Base-by-base conservation (phyloP, 345 rosid species). In the Populus tremula region DNA sequence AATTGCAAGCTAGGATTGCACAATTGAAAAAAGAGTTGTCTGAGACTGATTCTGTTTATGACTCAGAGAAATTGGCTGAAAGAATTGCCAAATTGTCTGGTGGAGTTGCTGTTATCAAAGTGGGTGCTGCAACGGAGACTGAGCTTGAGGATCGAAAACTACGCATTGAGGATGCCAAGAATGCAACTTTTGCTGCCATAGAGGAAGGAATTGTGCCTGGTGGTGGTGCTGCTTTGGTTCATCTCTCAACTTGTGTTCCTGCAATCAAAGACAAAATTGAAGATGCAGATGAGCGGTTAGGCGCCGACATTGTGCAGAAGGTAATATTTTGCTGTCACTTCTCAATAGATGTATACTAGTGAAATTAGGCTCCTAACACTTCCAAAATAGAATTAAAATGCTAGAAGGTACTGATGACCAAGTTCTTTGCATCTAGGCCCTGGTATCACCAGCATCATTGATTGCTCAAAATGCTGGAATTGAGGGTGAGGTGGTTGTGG, bases 171-270 rank as follows among this genome's bases (percentile, higher is more conserved):
- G 99, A 94, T 86, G 99, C 99, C 66, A 94, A 94, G 84, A 94
- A 96, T 79, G 95, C 98, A 6, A 96, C 98, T 21, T 94, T 96
- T 78, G 99, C 99, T 73, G 98, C 99, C 77, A 90, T 94, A 3
- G 98, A 96, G 76, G 99, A 96, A 89, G 99, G 99, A 0, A 96
- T 96, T 62, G 97, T 96, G 23, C 98, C 99, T 4, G 99, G 99
- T 33, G 99, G 98, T 80, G 97, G 96, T 71, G 91, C 98, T 2
- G 89, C 99, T 63, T 80, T 91, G 70, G 99, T 92, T 62, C 98
- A 96, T 85, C 97, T 96, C 59, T 88, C 98, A 11, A 77, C 85
- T 13, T 47, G 14, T 61, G 91, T 96, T 67, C 90, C 91, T 27
- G 89, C 96, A 18, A 89, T 96, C 49, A 94, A 91, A 90, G 95